Evolutionary conservation across 2,329 filamentous ascomycete species (phyloP), one percentile per base, ranked within the genome.

Genomic region (Ilyonectria sp.): DNA sequence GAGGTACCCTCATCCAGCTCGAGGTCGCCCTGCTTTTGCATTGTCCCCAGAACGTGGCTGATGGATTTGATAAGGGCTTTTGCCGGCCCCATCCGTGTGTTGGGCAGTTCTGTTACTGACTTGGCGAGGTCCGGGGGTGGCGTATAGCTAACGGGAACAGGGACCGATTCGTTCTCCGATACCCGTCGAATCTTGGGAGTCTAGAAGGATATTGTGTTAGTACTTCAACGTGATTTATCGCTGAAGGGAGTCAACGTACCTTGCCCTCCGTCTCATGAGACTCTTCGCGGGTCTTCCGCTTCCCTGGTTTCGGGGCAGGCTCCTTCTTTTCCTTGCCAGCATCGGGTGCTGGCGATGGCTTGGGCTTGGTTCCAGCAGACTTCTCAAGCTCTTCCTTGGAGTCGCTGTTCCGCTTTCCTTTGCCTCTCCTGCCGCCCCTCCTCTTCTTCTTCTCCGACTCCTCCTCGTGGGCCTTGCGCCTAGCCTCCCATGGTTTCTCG

Each of bases 401-500:
- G 71, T 95, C 93, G 78, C 91, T 94, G 35, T 81, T 83, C 69
- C 88, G 87, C 82, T 92, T 93, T 21, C 83, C 87, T 79, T 90
- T 91, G 55, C 82, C 85, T 78, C 90, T 92, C 74, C 92, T 90
- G 54, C 89, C 87, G 67, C 86, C 86, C 77, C 83, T 80, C 81
- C 88, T 85, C 81, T 87, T 86, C 80, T 87, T 83, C 80, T 87
- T 82, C 81, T 87, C 84, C 63, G 87, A 84, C 70, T 91, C 89
- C 59, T 89, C 88, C 74, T 92, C 89, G 73, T 91, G 87, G 57
- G 83, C 84, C 74, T 87, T 88, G 15, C 90, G 89, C 43, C 90
- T 85, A 60, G 88, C 89, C 77, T 95, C 92, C 96, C 96, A 98
- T 0, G 94, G 93, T 80, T 91, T 92, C 82, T 97, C 94, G 6